Evolutionary conservation across 1,284 basidiomycete genomes (phyloP), one percentile per base, ranked within the genome.

Genomic region (Hemileia vastatrix): DNA sequence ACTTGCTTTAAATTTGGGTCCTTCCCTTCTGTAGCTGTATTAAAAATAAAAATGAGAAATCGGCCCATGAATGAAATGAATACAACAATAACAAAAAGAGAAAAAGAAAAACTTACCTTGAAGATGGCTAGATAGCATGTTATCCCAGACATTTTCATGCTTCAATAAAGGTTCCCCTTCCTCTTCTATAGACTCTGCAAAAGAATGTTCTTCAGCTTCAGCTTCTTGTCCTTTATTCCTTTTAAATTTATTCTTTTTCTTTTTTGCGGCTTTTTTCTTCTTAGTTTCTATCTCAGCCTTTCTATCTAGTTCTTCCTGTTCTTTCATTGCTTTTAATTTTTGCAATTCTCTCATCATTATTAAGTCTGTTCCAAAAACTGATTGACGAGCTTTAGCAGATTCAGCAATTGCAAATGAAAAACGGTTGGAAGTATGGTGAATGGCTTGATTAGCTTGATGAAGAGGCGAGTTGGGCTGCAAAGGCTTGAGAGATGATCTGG

Each of bases 321-420:
- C 59, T 31, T 62, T 62, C 31, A 62, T 62, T 33, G 24, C 45
- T 45, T 62, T 62, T 18, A 62, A 32, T 53, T 62, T 62, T 47
- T 54, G 52, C 18, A 62, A 45, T 48, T 62, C 59, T 19, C 44
- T 44, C n/a, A 33, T 27, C 59, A 62, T 62, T 43, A 62, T 47
- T 33, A 32, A 45, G n/a, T 62, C 59, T 52, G 49, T 62, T 36
- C 59, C 59, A 54, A 62, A 62, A 18, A 62, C 59, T 32, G 43
- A 54, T 27, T 62, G 44, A 27, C 59, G 51, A 6, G 59, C 59
- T 54, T 53, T 52, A 24, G 59, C 54, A 47, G 59, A 62, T 32
- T 47, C 21, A 23, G 54, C 43, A 18, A 62, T 33, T 6, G 59
- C 59, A 33, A 54, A 52, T 49, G 23, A 54, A 33, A 62, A 62